Evolutionary conservation across 2,329 filamentous ascomycete species (phyloP).

Genomic region (Xylariomycetidae sp.): DNA sequence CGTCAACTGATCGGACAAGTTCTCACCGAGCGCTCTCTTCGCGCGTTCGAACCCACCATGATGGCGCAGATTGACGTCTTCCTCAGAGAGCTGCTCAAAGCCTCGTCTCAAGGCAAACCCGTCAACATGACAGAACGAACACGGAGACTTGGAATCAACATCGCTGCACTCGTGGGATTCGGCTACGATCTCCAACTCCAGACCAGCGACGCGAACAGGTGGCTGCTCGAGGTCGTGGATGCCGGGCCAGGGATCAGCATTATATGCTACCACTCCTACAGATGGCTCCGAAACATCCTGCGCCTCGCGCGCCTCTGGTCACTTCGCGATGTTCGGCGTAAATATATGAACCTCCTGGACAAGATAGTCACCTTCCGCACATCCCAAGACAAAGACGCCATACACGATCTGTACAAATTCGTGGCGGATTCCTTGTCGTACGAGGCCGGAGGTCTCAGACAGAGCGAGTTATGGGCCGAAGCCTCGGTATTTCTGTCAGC

Average conservation of each 20-base stretch:
- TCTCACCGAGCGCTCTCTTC: neutral
- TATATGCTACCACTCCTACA: no score
- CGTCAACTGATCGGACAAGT: neutral
- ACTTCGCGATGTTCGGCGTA: no score
- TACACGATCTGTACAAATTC: neutral
- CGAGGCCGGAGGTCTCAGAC: neutral
- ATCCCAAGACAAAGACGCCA: no score
- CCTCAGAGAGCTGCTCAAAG: neutral
- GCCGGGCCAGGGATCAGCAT: no score
- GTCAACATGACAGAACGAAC: neutral
- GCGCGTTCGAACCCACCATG: neutral
- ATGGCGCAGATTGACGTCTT: neutral
- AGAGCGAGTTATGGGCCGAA: neutral
- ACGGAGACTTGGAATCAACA: neutral
- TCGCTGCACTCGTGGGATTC: neutral
- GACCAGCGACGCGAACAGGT: neutral
- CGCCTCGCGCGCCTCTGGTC: no score
- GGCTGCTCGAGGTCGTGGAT: constrained; percentile 3
- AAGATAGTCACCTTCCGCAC: no score
- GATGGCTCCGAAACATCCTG: no score
- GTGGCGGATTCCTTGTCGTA: neutral
- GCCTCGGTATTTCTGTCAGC: neutral
- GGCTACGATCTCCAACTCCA: neutral
- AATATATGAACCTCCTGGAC: no score
- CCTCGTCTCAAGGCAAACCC: neutral